Conservation (phyloP, 495 filamentous ascomycete species). For the Penicillium soppii region DNA sequence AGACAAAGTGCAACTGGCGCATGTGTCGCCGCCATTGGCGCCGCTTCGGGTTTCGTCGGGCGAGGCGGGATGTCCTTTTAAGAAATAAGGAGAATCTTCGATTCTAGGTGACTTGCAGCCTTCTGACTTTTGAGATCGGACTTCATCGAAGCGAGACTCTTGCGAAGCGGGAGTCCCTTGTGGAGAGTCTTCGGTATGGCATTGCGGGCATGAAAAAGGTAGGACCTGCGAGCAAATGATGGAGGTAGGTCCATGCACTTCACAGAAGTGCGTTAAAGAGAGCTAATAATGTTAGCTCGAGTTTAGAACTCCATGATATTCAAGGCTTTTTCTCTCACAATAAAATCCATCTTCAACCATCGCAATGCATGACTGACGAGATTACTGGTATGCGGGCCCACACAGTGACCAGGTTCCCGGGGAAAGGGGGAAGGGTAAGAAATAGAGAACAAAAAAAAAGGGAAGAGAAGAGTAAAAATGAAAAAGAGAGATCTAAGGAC, state of each 20-base stretch:
- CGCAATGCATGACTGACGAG: conserved; percentile 31
- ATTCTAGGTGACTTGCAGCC: conserved; percentile 34
- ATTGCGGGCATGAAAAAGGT: conserved; percentile 74
- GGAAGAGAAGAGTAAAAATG: conserved; percentile 2
- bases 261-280: conserved; percentile 95
- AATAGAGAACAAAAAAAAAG: conserved; percentile 6
- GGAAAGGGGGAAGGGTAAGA: conserved; percentile 10
- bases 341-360: conserved; percentile 50
- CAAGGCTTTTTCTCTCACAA: too few species aligned
- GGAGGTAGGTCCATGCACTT: conserved; percentile 91
- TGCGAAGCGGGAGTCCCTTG: conserved; percentile 34
- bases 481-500: background rate
- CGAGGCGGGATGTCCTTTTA: conserved; percentile 34
- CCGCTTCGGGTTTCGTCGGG: conserved; percentile 35
- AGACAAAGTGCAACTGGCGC: conserved; percentile 58
- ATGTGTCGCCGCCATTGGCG: conserved; percentile 49
- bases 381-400: conserved; percentile 25
- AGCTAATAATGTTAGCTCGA: conserved; percentile 57
- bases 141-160: conserved; percentile 21
- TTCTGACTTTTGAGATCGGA: conserved; percentile 1
- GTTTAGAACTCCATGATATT: too few species aligned
- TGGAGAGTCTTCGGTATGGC: conserved; percentile 47
- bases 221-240: conserved; percentile 91
- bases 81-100: conserved; percentile 47
- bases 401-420: conserved; percentile 17